These are phyloP conservation scores for Daldinia sp. DNA, from an alignment of 2,329 filamentous ascomycete species.

Conservation along the genomic window DNA sequence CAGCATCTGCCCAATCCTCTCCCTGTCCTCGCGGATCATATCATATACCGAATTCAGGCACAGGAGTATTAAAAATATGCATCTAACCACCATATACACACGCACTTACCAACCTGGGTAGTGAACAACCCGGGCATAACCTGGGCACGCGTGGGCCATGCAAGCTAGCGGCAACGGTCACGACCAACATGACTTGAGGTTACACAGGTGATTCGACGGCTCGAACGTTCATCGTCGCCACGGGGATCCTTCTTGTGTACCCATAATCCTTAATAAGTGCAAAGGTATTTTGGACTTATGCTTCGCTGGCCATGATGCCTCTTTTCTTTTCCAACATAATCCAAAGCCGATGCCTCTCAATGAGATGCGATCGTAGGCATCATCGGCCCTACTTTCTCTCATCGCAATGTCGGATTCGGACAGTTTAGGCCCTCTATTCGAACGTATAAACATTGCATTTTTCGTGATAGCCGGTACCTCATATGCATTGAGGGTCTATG, in stretches of 20 bases:
- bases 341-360: background rate
- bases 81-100: background rate
- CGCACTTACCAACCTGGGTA: too few relatives aligned
- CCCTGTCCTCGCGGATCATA: background rate
- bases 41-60: background rate
- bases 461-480: background rate
- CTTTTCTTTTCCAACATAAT: background rate
- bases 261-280: background rate
- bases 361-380: background rate
- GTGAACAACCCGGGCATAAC: too few relatives aligned
- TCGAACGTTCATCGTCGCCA: background rate
- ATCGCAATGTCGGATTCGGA: background rate
- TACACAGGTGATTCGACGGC: background rate
- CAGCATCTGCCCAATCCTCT: background rate
- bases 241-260: background rate
- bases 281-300: background rate
- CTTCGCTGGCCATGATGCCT: too few relatives aligned
- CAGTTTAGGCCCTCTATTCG: background rate
- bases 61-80: background rate
- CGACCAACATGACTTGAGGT: background rate
- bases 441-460: background rate
- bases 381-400: background rate
- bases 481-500: background rate
- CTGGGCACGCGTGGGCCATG: background rate
- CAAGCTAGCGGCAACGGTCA: too few relatives aligned